Evolutionary conservation across 805 yeast genomes (phyloP), one percentile per base, ranked within the genome.

Genomic region (Zygosaccharomyces rouxii): DNA sequence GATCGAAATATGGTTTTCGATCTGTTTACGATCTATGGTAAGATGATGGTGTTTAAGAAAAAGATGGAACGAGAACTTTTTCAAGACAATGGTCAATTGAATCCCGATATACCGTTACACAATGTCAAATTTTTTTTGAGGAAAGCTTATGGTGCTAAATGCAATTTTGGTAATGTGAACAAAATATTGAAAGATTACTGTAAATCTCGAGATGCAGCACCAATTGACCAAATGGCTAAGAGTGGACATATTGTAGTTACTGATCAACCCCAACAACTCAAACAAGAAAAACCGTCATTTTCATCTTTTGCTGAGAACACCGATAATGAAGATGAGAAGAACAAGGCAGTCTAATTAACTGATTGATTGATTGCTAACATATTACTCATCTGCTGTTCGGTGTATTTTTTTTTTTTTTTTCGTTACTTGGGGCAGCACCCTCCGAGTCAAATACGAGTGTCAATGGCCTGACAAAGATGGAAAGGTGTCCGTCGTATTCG

Each of bases 121-220:
- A 57, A 67, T 50, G 42, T 77, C 28, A 69, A 74, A 44, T 75
- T 72, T 49, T 72, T 70, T 44, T 51, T 78, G 47, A 67, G 81
- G 45, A 79, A 80, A 57, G 51, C 79, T 33, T 73, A 70, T 40
- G 83, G 80, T 3, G 66, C 75, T 14, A 66, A 47, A 14, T 50
- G 57, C 14, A 45, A 44, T 14, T 52, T 58, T 35, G 37, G 46
- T 6, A 48, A 49, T 5, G 35, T 49, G 14, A 31, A 48, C 10
- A 52, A 48, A 10, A 46, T 52, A 1, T 45, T 55, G 19, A 48
- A 45, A 38, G 46, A 46, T 11, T 54, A 46, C 41, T 58, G 60
- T 37, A 55, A 46, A 9, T 14, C 11, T 14, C 37, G 25, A 26
- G 56, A 55, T 18, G 21, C 33, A n/a, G 38, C 35, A 19, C 39